These are phyloP conservation scores for Spathaspora gorwiae DNA, from an alignment of 805 yeast genomes.

Conservation along the genomic window DNA sequence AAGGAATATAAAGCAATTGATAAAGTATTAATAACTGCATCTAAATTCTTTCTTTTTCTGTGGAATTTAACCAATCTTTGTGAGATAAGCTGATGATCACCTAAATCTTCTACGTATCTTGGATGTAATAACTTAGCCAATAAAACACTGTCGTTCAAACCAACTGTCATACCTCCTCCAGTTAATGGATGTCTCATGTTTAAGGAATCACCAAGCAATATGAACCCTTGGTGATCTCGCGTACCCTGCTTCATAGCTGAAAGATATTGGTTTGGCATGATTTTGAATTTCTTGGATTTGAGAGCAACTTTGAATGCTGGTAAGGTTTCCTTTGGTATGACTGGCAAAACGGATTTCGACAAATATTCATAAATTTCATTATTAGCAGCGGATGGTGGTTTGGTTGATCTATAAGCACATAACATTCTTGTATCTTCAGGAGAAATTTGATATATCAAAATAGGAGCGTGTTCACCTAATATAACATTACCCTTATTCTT, in stretches of 20 bases:
- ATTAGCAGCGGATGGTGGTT: constrained; percentile 60
- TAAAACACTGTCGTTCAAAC: constrained; percentile 76
- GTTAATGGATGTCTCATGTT: constrained; percentile 98
- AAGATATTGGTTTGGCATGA: constrained; percentile 92
- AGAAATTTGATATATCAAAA: constrained; percentile 82
- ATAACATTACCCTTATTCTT: constrained; percentile 86
- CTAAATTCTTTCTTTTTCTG: constrained; percentile 69
- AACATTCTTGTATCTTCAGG: constrained; percentile 79
- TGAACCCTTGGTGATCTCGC: constrained; percentile 58
- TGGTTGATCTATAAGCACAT: constrained; percentile 75
- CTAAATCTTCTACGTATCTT: constrained; percentile 47
- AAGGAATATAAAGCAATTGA: constrained; percentile 86
- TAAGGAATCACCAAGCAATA: constrained; percentile 86
- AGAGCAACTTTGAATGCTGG: constrained; percentile 71
- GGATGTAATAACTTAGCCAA: constrained; percentile 62
- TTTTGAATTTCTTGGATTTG: constrained; percentile 49
- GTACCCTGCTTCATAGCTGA: constrained; percentile 65
- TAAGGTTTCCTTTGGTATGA: constrained; percentile 57
- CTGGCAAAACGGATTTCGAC: constrained; percentile 54
- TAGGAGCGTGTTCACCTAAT: constrained; percentile 81
- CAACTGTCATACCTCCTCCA: constrained; percentile 99
- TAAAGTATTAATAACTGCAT: constrained; percentile 81
- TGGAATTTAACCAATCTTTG: constrained; percentile 66
- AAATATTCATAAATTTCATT: constrained; percentile 62
- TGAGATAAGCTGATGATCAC: constrained; percentile 52